These are phyloP conservation scores for Vitis labrusca DNA, from an alignment of 164 flowering plant species.

Conservation along the genomic window DNA sequence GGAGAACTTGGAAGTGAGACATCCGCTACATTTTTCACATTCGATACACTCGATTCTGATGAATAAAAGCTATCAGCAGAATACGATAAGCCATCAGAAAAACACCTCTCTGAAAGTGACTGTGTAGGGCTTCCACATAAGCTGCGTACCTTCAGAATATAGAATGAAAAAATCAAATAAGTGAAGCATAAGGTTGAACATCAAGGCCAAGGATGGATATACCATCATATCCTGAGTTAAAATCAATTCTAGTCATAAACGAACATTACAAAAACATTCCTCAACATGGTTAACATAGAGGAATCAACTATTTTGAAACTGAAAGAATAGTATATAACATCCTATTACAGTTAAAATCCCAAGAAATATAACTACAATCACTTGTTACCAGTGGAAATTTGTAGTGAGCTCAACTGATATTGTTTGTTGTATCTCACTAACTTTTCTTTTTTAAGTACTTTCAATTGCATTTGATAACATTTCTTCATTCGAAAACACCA, in stretches of 20 bases:
- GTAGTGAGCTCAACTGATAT: neutral
- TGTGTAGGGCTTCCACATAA: slow-evolving; percentile 57
- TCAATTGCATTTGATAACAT: neutral
- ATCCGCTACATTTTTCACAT: slow-evolving; percentile 17
- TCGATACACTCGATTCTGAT: slow-evolving; percentile 38
- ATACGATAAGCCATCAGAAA: slow-evolving; percentile 50
- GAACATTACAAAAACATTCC: too few species aligned
- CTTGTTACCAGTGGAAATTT: neutral
- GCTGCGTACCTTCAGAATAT: slow-evolving; percentile 50
- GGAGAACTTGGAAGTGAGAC: slow-evolving; percentile 19
- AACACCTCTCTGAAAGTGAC: slow-evolving; percentile 46
- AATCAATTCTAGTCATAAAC: too few species aligned
- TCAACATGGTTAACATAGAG: too few species aligned
- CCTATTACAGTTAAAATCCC: neutral
- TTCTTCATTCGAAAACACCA: neutral
- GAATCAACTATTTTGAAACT: too few species aligned
- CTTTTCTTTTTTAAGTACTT: too few species aligned
- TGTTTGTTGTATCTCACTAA: neutral
- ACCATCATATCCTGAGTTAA: too few species aligned
- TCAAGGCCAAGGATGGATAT: too few species aligned
- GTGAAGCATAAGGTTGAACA: too few species aligned
- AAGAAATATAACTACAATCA: neutral
- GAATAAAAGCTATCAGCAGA: slow-evolving; percentile 43
- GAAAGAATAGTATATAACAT: too few species aligned
- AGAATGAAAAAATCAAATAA: neutral